A percentile compares a stretch with the other conserved stretches of the same genome.
Conservation (phyloP, 2,329 filamentous ascomycete species). For the Berkeleyomyces rouxiae region DNA sequence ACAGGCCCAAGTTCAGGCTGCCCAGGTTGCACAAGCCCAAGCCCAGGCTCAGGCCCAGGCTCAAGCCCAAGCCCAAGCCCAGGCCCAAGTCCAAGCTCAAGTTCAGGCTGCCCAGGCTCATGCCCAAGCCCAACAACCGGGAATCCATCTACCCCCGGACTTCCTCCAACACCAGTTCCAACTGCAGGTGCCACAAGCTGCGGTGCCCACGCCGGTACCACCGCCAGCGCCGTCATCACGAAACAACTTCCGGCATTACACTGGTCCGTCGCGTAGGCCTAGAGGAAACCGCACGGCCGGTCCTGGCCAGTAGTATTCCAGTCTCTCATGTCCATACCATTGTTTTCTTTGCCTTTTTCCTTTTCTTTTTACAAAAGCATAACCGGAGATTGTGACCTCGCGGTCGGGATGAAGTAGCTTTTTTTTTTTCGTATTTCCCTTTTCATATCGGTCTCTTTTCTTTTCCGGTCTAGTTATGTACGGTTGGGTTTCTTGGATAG, state of each 20-base stretch:
- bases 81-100: slow-evolving; percentile 1
- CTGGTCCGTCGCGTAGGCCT: slow-evolving; percentile 6
- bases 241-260: slow-evolving; percentile 8
- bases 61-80: not conserved
- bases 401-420: not conserved
- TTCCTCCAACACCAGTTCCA: slow-evolving; percentile 13
- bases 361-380: not conserved
- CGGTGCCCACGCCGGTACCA: not conserved
- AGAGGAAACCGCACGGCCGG: not conserved
- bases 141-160: not conserved
- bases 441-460: not conserved
- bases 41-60: slow-evolving; percentile 5
- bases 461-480: not conserved
- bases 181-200: slow-evolving; percentile 3
- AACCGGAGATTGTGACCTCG: slow-evolving; percentile 1
- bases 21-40: slow-evolving; percentile 7
- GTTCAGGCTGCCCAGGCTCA: slow-evolving; percentile 10
- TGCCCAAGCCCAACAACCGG: slow-evolving; percentile 1
- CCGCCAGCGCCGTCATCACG: slow-evolving; percentile 5
- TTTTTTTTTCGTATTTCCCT: not conserved
- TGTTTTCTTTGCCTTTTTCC: too few relatives aligned
- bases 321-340: not conserved
- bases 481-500: not conserved
- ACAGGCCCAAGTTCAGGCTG: slow-evolving; percentile 12
- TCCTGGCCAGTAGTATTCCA: not conserved